Conservation (phyloP, 2,329 filamentous ascomycete species). For the Botrytis fabae region DNA sequence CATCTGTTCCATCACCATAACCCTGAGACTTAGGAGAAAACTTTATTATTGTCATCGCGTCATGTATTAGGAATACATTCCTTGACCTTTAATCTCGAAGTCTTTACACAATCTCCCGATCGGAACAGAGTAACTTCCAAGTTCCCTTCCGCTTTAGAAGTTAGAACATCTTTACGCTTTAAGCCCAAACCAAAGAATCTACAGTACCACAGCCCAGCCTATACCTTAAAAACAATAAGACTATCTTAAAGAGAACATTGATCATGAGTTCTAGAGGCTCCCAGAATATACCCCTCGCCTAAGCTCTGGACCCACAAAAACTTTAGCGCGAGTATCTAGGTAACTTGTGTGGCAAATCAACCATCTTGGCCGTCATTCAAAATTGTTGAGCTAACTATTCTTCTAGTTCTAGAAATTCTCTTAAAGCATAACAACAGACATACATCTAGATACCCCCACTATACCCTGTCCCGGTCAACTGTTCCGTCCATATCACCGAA, state of each 20-base stretch:
- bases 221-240: background rate
- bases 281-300: background rate
- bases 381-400: background rate
- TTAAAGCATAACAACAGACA: background rate
- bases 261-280: background rate
- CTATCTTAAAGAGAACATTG: background rate
- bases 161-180: accelerated
- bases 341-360: background rate
- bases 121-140: accelerated
- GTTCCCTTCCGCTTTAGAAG: accelerated
- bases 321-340: background rate
- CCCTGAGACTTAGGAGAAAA: accelerated
- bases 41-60: accelerated
- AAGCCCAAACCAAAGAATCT: background rate
- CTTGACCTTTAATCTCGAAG: background rate
- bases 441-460: background rate
- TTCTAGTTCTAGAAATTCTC: background rate
- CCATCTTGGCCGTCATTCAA: background rate
- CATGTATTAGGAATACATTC: background rate
- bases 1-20: background rate
- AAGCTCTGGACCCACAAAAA: background rate
- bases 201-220: background rate
- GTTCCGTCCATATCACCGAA: too few relatives aligned
- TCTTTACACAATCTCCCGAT: background rate
- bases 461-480: too few relatives aligned